Evolutionary conservation across 805 yeast species (phyloP).

Genomic region (Ogataea allantospora): DNA sequence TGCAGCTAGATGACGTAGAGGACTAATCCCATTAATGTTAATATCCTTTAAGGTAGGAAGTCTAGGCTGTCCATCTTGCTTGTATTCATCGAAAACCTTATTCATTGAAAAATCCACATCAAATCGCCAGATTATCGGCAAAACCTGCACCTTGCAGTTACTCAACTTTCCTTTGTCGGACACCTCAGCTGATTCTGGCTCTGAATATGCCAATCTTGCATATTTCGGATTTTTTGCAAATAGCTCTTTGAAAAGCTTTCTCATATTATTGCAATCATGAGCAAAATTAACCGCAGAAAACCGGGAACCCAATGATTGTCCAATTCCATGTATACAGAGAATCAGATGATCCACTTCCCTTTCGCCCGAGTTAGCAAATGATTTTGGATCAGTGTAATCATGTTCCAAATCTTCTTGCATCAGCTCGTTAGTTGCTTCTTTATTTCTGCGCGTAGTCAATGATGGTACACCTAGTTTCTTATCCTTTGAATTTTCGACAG

Average conservation of each 20-base stretch:
- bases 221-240: conserved; percentile 42
- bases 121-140: conserved; percentile 93
- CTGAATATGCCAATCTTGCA: conserved; percentile 37
- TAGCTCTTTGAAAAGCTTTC: conserved; percentile 54
- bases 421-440: conserved; percentile 29
- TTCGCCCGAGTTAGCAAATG: conserved; percentile 37
- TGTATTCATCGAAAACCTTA: conserved; percentile 36
- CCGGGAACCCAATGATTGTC: conserved; percentile 78
- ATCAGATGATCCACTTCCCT: conserved; percentile 57
- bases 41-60: conserved; percentile 69
- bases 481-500: not conserved
- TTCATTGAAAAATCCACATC: conserved; percentile 60
- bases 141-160: conserved; percentile 71
- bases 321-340: conserved; percentile 93
- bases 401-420: conserved; percentile 49
- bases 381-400: conserved; percentile 45
- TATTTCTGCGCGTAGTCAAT: conserved; percentile 12
- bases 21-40: conserved; percentile 72
- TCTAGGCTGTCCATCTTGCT: conserved; percentile 39
- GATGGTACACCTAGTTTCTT: conserved; percentile 7
- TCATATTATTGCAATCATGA: conserved; percentile 71
- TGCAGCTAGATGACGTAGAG: conserved; percentile 76
- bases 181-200: conserved; percentile 26
- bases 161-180: conserved; percentile 11
- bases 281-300: conserved; percentile 83